Percentiles rank a stretch among this genome's conserved stretches.
Evolutionary conservation across 805 yeast species (phyloP).

Genomic region (Ogataea ganodermae): DNA sequence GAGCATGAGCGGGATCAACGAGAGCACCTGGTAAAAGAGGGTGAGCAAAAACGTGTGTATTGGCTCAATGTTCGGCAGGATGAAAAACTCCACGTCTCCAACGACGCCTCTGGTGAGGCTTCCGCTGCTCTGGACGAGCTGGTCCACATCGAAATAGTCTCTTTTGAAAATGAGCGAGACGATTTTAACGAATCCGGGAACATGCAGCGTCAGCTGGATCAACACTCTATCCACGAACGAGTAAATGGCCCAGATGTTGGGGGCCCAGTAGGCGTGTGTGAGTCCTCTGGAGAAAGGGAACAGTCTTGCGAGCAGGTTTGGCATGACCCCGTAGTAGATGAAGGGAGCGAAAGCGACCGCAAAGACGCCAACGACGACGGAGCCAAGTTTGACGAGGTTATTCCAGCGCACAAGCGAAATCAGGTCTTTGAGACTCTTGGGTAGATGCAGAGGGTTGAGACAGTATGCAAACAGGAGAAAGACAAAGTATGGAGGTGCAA

Average conservation of each 20-base stretch:
- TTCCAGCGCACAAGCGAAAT: constrained; percentile 47
- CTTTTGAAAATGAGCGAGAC: constrained; percentile 30
- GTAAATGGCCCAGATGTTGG: constrained; percentile 95
- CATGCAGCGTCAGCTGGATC: constrained; percentile 43
- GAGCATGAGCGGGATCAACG: constrained; percentile 67
- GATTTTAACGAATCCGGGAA: constrained; percentile 47
- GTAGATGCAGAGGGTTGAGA: constrained; percentile 38
- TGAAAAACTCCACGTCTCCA: constrained; percentile 81
- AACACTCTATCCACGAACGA: constrained; percentile 77
- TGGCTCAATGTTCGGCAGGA: constrained; percentile 82
- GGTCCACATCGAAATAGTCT: constrained; percentile 14
- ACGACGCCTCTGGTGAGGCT: constrained; percentile 78
- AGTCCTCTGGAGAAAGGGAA: constrained; percentile 95
- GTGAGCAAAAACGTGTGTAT: constrained; percentile 75
- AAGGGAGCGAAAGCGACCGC: constrained; percentile 79
- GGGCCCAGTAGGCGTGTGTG: constrained; percentile 99
- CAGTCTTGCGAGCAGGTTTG: constrained; percentile 65
- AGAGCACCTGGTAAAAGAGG: constrained; percentile 78
- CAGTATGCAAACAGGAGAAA: constrained; percentile 75
- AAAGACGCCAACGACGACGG: constrained; percentile 63
- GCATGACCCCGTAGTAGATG: constrained; percentile 56
- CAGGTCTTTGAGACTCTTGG: constrained; percentile 23
- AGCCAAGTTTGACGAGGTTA: constrained; percentile 61
- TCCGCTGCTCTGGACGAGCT: constrained; percentile 21
- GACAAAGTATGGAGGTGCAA: constrained; percentile 92